These are phyloP conservation scores for Zea luxurians DNA, from an alignment of 176 grass and related monocot species.

Conservation along the genomic window DNA sequence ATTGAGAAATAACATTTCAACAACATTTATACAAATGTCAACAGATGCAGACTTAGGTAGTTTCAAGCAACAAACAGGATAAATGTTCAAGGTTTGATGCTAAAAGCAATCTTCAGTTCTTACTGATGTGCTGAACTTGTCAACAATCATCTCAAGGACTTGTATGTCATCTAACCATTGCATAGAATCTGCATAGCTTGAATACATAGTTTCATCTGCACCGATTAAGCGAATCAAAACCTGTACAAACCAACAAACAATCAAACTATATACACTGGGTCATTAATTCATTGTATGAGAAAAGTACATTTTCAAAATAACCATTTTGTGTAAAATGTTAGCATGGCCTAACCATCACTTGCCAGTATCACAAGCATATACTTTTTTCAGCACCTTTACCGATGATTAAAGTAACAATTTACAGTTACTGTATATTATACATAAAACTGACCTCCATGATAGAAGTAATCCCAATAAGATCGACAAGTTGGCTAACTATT, in stretches of 20 bases:
- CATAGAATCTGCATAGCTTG: constrained; percentile 73
- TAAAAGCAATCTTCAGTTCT: constrained; percentile 49
- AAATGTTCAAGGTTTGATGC: constrained; percentile 31
- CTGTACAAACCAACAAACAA: constrained; percentile 50
- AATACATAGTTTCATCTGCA: constrained; percentile 88
- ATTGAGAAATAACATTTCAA: not conserved
- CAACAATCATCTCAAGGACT: constrained; percentile 97
- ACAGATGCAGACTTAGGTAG: constrained; percentile 1
- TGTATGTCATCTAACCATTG: constrained; percentile 90
- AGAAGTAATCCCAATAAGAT: constrained; percentile 96
- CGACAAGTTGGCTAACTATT: constrained; percentile 78
- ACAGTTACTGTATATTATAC: not conserved
- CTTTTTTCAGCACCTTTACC: constrained; percentile 5
- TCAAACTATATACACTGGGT: constrained; percentile 7
- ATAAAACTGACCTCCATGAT: constrained; percentile 87
- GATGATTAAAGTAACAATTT: not conserved
- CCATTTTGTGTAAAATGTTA: constrained; percentile 4
- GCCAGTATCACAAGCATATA: constrained; percentile 9
- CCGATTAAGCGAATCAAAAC: constrained; percentile 85
- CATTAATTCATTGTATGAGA: not conserved
- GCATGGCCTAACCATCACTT: not conserved
- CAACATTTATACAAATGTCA: constrained; percentile 21
- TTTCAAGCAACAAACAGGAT: constrained; percentile 25
- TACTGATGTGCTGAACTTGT: constrained; percentile 96
- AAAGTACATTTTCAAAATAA: not conserved